phyloP scores from a whole-genome alignment of 495 filamentous ascomycete species.

The Penicillium taxi region DNA sequence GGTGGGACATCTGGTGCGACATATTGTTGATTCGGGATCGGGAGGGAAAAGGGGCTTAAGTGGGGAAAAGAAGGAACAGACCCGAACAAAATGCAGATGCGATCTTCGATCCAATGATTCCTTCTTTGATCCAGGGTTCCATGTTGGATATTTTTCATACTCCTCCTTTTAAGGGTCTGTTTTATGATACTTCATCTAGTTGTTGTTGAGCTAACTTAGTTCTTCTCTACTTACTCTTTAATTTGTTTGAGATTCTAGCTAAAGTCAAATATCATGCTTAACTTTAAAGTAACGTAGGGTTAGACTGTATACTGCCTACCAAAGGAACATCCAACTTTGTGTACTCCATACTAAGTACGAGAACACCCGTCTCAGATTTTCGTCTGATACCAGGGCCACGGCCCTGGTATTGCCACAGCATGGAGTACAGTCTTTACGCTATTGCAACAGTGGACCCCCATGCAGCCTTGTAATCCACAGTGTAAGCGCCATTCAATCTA shows the following conservation, averaged over 20 bases:
- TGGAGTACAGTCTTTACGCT: constrained; percentile 9
- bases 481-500: constrained; percentile 2
- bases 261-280: too few species aligned
- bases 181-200: not conserved
- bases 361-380: too few species aligned
- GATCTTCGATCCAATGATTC: constrained; percentile 5
- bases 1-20: constrained; percentile 56
- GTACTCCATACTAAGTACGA: too few species aligned
- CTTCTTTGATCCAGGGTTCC: not conserved
- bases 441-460: constrained; percentile 7
- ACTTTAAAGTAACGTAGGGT: too few species aligned
- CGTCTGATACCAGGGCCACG: not conserved
- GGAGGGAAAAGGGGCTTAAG: constrained; percentile 4
- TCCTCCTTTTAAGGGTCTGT: not conserved
- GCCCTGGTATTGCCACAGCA: not conserved
- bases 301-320: too few species aligned
- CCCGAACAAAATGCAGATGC: constrained; percentile 4
- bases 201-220: too few species aligned
- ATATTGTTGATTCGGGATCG: constrained; percentile 21
- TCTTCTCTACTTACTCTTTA: too few species aligned
- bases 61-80: constrained; percentile 1
- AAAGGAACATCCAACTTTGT: too few species aligned
- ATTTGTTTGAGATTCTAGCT: too few species aligned
- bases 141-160: not conserved
- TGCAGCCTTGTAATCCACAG: constrained; percentile 1